These are phyloP conservation scores for Corymbia citriodora DNA, from an alignment of 441 rosid genomes.

Conservation along the genomic window DNA sequence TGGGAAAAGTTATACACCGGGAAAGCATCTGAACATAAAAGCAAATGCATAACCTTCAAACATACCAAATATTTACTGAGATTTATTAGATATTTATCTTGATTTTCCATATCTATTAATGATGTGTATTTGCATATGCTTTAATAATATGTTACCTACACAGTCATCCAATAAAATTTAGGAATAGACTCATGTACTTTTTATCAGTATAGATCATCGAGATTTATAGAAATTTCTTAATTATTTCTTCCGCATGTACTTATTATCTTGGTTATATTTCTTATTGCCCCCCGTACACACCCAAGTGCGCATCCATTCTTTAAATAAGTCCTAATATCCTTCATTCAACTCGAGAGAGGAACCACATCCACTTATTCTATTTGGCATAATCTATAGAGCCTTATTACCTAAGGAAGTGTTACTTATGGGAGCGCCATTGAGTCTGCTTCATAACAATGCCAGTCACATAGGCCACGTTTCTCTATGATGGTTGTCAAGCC, in stretches of 20 bases:
- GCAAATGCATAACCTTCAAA: not conserved
- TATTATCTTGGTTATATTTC: not conserved
- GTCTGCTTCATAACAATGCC: not conserved
- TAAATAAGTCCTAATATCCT: not conserved
- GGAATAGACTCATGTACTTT: not conserved
- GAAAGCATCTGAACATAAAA: not conserved
- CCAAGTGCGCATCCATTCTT: not conserved
- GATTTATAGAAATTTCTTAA: too few species aligned
- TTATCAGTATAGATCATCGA: too few species aligned
- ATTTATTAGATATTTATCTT: not conserved
- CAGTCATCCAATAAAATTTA: not conserved
- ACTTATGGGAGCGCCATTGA: not conserved
- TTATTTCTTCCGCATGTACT: not conserved
- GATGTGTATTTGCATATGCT: not conserved
- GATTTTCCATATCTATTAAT: not conserved
- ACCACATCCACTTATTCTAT: not conserved
- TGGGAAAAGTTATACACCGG: not conserved
- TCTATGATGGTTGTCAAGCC: not conserved
- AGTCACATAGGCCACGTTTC: not conserved
- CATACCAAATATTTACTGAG: not conserved
- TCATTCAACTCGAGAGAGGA: not conserved
- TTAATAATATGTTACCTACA: not conserved
- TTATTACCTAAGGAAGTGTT: not conserved
- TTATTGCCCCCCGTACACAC: not conserved
- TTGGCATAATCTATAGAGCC: not conserved